Evolutionary conservation across 228 moss, liverwort and hornwort species (phyloP).

Genomic region (Sphagnum magellanicum): DNA sequence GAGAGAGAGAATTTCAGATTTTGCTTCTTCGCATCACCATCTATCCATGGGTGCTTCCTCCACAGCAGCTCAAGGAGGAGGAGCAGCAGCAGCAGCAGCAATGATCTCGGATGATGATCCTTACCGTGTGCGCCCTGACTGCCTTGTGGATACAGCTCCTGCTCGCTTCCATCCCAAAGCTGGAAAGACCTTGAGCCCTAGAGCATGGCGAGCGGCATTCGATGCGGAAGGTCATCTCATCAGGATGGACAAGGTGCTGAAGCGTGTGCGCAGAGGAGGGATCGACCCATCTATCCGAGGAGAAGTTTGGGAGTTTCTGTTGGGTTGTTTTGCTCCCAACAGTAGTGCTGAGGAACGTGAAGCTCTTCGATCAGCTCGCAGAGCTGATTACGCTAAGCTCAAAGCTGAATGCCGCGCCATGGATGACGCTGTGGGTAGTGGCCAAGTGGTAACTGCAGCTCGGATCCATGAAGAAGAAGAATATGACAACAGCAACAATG

Average conservation of each 20-base stretch:
- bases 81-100: too few relatives aligned
- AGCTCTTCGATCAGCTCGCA: slow-evolving; percentile 82
- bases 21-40: too few relatives aligned
- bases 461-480: slow-evolving; percentile 39
- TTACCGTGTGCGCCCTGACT: slow-evolving; percentile 70
- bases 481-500: too few relatives aligned
- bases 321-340: slow-evolving; percentile 76
- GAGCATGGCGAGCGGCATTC: slow-evolving; percentile 77
- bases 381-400: slow-evolving; percentile 79
- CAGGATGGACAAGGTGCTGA: slow-evolving; percentile 57
- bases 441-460: slow-evolving; percentile 66
- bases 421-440: slow-evolving; percentile 90
- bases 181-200: slow-evolving; percentile 85
- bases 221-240: slow-evolving; percentile 76
- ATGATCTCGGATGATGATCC: slow-evolving; percentile 25
- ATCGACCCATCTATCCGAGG: slow-evolving; percentile 87
- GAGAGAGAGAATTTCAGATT: too few relatives aligned
- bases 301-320: slow-evolving; percentile 95
- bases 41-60: too few relatives aligned
- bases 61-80: too few relatives aligned
- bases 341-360: slow-evolving; percentile 78
- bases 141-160: slow-evolving; percentile 57
- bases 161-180: slow-evolving; percentile 85
- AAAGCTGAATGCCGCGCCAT: slow-evolving; percentile 78
- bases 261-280: slow-evolving; percentile 88